These are phyloP conservation scores for Tanacetum coccineum DNA, from an alignment of 129 eudicot species.

Conservation along the genomic window DNA sequence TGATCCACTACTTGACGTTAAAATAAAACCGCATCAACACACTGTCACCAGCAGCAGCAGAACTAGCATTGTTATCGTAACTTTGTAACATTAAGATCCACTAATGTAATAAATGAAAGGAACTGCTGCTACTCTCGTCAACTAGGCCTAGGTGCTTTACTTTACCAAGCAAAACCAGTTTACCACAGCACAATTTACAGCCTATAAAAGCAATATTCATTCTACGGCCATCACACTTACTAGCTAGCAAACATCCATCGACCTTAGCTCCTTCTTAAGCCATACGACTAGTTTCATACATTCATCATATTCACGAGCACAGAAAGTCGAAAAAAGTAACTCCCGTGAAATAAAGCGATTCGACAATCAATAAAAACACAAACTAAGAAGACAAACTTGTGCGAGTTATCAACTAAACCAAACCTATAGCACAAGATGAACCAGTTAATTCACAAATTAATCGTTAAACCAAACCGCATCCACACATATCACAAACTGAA, in stretches of 20 bases:
- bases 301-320: slow-evolving; percentile 10
- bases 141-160: slow-evolving; percentile 6
- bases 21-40: too few species aligned
- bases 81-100: neutral
- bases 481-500: too few species aligned
- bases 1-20: too few species aligned
- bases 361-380: neutral
- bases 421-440: too few species aligned
- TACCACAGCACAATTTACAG: neutral
- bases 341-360: neutral
- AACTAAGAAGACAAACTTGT: neutral
- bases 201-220: neutral
- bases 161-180: neutral
- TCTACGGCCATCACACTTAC: neutral
- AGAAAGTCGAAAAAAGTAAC: neutral
- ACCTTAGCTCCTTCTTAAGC: neutral
- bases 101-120: neutral
- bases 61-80: neutral
- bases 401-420: too few species aligned
- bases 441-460: too few species aligned
- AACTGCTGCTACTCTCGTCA: slow-evolving; percentile 8
- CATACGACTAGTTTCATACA: neutral
- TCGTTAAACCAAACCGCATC: too few species aligned
- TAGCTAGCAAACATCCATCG: neutral
- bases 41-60: too few species aligned